These are phyloP conservation scores for Uronychia binucleata DNA, from an alignment of 73 alveolate genomes.

Conservation along the genomic window DNA sequence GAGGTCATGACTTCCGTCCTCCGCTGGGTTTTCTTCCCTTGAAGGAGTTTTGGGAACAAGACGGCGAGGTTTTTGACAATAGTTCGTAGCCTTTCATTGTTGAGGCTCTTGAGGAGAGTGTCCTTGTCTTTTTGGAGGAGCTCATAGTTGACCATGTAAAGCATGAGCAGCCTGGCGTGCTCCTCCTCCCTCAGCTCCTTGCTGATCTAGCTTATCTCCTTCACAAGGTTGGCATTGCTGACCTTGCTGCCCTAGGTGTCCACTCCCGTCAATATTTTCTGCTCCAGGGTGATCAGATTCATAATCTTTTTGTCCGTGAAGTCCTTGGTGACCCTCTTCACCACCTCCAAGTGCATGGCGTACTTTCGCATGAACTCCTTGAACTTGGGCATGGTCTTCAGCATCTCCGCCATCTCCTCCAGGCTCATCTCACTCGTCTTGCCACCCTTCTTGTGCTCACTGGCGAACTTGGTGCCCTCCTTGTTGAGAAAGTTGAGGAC, in stretches of 20 bases:
- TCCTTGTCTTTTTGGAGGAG: slow-evolving; percentile 41
- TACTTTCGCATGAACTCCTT: slow-evolving; percentile 60
- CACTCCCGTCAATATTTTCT: slow-evolving; percentile 51
- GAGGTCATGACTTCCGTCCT: slow-evolving; percentile 37
- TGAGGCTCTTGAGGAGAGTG: slow-evolving; percentile 41
- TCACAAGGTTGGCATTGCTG: slow-evolving; percentile 42
- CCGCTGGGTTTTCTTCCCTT: slow-evolving; percentile 21
- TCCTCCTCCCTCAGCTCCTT: slow-evolving; percentile 24
- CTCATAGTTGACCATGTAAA: slow-evolving; percentile 40
- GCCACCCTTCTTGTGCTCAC: slow-evolving; percentile 24
- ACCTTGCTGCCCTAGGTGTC: slow-evolving; percentile 47
- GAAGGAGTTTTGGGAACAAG: neutral
- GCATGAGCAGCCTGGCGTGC: slow-evolving; percentile 36
- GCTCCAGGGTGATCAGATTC: slow-evolving; percentile 40
- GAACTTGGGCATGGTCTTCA: slow-evolving; percentile 46
- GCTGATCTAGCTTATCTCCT: slow-evolving; percentile 28
- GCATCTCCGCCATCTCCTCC: slow-evolving; percentile 43
- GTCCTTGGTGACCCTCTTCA: slow-evolving; percentile 16
- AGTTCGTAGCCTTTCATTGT: slow-evolving; percentile 25
- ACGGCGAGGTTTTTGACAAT: slow-evolving; percentile 19
- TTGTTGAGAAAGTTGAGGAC: slow-evolving; percentile 30
- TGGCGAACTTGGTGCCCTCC: slow-evolving; percentile 41
- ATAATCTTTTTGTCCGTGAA: slow-evolving; percentile 21
- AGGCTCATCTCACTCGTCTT: slow-evolving; percentile 29
- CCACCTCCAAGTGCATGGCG: slow-evolving; percentile 39